A percentile compares a stretch with the other conserved stretches of the same genome.
Conservation (phyloP, 495 filamentous ascomycete species). For the Penicillium flavigenum region DNA sequence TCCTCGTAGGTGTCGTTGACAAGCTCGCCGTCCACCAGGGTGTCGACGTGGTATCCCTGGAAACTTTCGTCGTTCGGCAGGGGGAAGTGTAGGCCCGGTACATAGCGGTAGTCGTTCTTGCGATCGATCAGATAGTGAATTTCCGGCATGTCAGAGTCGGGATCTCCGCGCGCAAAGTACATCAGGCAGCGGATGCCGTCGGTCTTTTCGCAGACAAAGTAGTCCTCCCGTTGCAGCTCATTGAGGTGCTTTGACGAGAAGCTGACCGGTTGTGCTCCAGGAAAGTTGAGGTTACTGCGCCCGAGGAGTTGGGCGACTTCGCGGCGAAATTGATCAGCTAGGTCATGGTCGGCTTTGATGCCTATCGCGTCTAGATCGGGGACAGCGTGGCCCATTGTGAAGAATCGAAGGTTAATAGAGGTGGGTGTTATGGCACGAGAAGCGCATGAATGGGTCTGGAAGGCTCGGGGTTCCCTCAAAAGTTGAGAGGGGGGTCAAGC, state of each 20-base stretch:
- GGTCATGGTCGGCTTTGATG: conserved; percentile 56
- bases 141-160: conserved; percentile 49
- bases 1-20: conserved; percentile 70
- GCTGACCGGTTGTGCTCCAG: conserved; percentile 92
- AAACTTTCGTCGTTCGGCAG: conserved; percentile 56
- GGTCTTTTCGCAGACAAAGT: conserved; percentile 97
- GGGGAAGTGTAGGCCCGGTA: conserved; percentile 80
- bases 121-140: conserved; percentile 89
- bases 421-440: background rate
- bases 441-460: background rate
- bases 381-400: conserved; percentile 46
- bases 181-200: conserved; percentile 94
- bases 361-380: conserved; percentile 55
- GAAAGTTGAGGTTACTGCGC: conserved; percentile 66
- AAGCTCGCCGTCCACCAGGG: conserved; percentile 89
- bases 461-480: background rate
- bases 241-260: conserved; percentile 75
- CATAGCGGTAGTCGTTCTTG: conserved; percentile 91
- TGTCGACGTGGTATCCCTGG: conserved; percentile 69
- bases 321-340: conserved; percentile 60
- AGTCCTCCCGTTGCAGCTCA: conserved; percentile 77
- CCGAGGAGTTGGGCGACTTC: conserved; percentile 77
- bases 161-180: conserved; percentile 66
- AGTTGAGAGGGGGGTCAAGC: background rate
- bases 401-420: background rate